A percentile compares a stretch with the other conserved stretches of the same genome.
These are phyloP conservation scores for Schizophyllum amplum DNA, from an alignment of 1,284 basidiomycete genomes.

Conservation along the genomic window DNA sequence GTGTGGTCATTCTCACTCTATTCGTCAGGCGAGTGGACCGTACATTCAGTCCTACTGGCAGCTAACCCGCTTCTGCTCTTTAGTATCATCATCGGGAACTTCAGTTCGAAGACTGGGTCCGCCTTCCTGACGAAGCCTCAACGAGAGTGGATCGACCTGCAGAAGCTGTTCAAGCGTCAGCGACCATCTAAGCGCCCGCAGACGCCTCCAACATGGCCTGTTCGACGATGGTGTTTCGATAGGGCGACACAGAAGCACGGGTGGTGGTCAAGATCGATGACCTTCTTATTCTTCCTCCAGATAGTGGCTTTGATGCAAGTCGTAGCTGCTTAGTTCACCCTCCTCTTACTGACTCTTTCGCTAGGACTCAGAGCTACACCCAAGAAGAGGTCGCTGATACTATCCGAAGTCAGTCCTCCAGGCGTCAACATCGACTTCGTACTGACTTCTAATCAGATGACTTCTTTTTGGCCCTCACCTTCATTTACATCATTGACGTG, in stretches of 20 bases:
- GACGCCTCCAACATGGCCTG: constrained; percentile 39
- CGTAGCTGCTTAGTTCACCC: background rate
- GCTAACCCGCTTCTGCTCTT: constrained; percentile 15
- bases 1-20: constrained; percentile 82
- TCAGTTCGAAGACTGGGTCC: constrained; percentile 77
- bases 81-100: constrained; percentile 95
- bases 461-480: constrained; percentile 72
- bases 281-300: constrained; percentile 77
- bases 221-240: constrained; percentile 88
- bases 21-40: constrained; percentile 65
- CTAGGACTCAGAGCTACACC: constrained; percentile 76
- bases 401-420: constrained; percentile 52
- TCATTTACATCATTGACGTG: constrained; percentile 77
- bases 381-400: constrained; percentile 46
- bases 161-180: constrained; percentile 85
- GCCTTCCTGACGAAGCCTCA: constrained; percentile 86
- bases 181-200: constrained; percentile 79
- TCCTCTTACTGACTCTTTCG: constrained; percentile 11
- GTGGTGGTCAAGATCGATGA: constrained; percentile 87
- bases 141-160: constrained; percentile 91
- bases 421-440: background rate
- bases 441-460: constrained; percentile 42
- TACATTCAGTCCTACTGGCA: background rate
- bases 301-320: constrained; percentile 80
- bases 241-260: constrained; percentile 89